phyloP scores from a whole-genome alignment of 495 filamentous ascomycete species.

The Penicillium cataractarum region DNA sequence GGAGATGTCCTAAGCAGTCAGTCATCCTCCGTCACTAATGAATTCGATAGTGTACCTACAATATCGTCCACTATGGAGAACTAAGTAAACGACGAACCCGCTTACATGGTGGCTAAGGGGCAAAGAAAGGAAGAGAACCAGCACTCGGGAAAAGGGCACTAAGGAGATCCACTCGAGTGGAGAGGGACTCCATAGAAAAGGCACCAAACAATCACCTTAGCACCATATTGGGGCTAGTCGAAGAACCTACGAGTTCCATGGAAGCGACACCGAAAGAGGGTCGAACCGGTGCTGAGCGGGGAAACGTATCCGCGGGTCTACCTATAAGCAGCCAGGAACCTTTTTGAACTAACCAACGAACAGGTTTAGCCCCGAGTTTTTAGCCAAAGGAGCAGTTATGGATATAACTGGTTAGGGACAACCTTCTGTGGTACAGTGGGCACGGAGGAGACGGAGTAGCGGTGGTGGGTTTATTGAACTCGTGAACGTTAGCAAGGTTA shows the following conservation, averaged over 20 bases:
- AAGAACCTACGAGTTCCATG: slow-evolving; percentile 9
- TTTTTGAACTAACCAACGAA: not conserved
- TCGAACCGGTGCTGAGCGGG: slow-evolving; percentile 9
- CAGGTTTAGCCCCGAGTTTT: not conserved
- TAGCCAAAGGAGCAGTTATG: not conserved
- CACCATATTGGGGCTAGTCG: not conserved
- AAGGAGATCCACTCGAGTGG: not conserved
- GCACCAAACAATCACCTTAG: not conserved
- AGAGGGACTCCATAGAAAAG: not conserved
- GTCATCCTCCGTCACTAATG: not conserved
- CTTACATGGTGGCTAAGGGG: not conserved
- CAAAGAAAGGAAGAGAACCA: not conserved
- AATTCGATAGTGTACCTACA: not conserved
- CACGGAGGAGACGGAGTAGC: not conserved
- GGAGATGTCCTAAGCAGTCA: not conserved
- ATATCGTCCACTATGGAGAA: not conserved
- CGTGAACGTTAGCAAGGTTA: not conserved
- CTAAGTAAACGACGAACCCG: too few species aligned
- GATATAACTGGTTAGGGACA: not conserved
- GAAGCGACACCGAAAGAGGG: slow-evolving; percentile 10
- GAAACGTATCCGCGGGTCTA: not conserved
- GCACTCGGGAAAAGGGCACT: slow-evolving; percentile 1
- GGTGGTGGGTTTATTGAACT: not conserved
- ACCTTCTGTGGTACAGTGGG: not conserved
- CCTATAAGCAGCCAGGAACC: slow-evolving; percentile 8